These are phyloP conservation scores for Rhododendron vialii DNA, from an alignment of 148 eudicot genomes.

Conservation along the genomic window DNA sequence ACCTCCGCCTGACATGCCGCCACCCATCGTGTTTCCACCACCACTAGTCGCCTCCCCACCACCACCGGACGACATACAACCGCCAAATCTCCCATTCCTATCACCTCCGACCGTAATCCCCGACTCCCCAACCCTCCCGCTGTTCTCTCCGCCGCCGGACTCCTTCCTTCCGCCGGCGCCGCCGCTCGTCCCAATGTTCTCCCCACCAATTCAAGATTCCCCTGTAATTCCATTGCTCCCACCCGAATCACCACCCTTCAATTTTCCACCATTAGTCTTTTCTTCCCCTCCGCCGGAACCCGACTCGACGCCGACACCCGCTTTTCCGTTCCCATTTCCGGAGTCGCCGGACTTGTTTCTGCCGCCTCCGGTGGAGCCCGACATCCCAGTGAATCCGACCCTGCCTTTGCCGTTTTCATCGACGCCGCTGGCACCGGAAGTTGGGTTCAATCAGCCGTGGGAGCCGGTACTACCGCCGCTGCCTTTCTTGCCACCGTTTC, in stretches of 20 bases:
- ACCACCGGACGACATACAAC: background rate
- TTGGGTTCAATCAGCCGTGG: background rate
- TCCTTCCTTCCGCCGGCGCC: background rate
- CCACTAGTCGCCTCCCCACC: conserved; percentile 14
- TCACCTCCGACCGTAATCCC: conserved; percentile 5
- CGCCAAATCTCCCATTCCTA: conserved; percentile 14
- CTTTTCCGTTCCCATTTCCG: conserved; percentile 17
- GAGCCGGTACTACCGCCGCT: conserved; percentile 10
- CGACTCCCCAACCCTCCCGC: conserved; percentile 3
- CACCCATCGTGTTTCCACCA: conserved; percentile 9
- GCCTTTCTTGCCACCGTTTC: conserved; percentile 20
- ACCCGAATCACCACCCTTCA: background rate
- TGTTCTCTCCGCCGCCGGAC: conserved; percentile 10
- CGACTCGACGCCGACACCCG: background rate
- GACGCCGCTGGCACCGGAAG: conserved; percentile 10
- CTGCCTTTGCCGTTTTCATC: conserved; percentile 17
- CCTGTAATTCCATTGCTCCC: conserved; percentile 2
- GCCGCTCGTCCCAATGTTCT: background rate
- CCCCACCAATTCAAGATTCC: conserved; percentile 14
- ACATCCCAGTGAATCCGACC: background rate
- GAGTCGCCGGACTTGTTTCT: conserved; percentile 13
- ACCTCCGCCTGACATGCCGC: conserved; percentile 4
- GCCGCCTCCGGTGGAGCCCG: conserved; percentile 23
- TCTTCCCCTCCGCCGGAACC: conserved; percentile 8
- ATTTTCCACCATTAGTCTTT: background rate